These are phyloP conservation scores for Hansenula lynferdii DNA, from an alignment of 1,139 yeast species.

Conservation along the genomic window DNA sequence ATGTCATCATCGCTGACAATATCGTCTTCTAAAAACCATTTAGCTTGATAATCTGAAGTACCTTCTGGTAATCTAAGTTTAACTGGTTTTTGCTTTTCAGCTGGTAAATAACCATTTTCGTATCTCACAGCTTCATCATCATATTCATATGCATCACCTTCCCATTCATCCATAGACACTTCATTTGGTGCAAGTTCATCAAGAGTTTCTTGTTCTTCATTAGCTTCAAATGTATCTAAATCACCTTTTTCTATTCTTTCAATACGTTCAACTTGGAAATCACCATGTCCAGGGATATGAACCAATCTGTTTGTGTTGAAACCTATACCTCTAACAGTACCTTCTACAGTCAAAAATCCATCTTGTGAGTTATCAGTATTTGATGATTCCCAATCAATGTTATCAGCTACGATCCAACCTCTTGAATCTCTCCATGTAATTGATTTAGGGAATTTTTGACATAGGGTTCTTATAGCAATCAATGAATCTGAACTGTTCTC, in stretches of 20 bases:
- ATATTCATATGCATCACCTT: constrained; percentile 37
- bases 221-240: constrained; percentile 32
- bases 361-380: constrained; percentile 31
- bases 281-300: constrained; percentile 89
- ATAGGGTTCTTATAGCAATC: constrained; percentile 67
- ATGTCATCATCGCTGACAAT: constrained; percentile 40
- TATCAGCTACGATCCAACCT: constrained; percentile 80
- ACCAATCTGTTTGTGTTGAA: constrained; percentile 72
- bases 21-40: constrained; percentile 79
- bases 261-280: constrained; percentile 69
- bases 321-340: constrained; percentile 83
- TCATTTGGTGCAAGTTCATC: constrained; percentile 65
- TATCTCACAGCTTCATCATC: constrained; percentile 56
- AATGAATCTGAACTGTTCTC: constrained; percentile 64
- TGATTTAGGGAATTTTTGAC: constrained; percentile 85
- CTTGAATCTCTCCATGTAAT: constrained; percentile 90
- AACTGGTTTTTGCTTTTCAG: constrained; percentile 33
- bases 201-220: constrained; percentile 56
- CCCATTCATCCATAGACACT: constrained; percentile 45
- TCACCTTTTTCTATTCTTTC: constrained; percentile 38
- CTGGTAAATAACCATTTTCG: constrained; percentile 38
- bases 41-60: constrained; percentile 89
- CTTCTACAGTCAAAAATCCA: constrained; percentile 57
- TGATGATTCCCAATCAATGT: constrained; percentile 41
- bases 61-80: constrained; percentile 68